Conservation (phyloP, 1,139 yeast species). For the Taiozyma sp. region DNA sequence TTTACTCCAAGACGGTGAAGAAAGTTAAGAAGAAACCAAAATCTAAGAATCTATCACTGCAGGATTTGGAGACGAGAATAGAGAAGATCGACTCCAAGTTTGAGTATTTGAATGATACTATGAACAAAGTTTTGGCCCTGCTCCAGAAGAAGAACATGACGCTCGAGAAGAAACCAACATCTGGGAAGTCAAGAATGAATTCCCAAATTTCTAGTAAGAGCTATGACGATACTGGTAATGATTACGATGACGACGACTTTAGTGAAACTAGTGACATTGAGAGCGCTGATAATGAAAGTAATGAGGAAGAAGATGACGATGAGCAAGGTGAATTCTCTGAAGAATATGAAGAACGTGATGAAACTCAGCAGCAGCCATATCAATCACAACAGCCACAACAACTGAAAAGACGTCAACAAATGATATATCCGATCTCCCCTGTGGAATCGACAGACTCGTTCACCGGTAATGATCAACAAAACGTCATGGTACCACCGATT, state of each 20-base stretch:
- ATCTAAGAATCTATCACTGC: constrained; percentile 17
- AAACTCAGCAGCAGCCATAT: background rate
- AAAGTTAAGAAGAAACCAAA: constrained; percentile 15
- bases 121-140: constrained; percentile 9
- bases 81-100: constrained; percentile 15
- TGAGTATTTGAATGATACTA: constrained; percentile 10
- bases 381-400: background rate
- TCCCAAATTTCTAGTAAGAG: background rate
- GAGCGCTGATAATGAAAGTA: background rate
- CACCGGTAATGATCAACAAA: background rate
- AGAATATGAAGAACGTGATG: constrained; percentile 2
- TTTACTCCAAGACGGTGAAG: constrained; percentile 20
- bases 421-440: constrained; percentile 4
- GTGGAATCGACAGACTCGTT: constrained; percentile 1
- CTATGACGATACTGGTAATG: constrained; percentile 1
- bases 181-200: background rate
- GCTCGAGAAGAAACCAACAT: constrained; percentile 1
- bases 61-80: constrained; percentile 19
- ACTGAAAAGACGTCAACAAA: background rate
- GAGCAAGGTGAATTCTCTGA: constrained; percentile 1
- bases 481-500: background rate
- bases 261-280: background rate
- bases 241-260: background rate
- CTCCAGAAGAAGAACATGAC: constrained; percentile 10
- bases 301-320: background rate